A percentile compares a stretch with the other conserved stretches of the same genome.
Conservation (phyloP, 768 basidiomycete genomes). For the Hortiboletus campestris region DNA sequence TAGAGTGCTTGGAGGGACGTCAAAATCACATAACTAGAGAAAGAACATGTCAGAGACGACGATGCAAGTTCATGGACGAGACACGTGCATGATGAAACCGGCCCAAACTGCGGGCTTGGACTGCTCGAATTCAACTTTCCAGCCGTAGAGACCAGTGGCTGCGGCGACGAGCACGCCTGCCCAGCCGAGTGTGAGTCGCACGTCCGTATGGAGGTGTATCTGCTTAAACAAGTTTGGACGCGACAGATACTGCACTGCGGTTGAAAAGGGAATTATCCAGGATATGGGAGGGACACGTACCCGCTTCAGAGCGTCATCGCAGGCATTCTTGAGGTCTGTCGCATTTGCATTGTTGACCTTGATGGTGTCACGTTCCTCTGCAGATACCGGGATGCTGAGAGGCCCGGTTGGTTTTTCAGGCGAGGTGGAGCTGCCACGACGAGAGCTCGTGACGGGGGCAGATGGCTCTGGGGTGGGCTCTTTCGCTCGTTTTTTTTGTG, state of each 20-base stretch:
- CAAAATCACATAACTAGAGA: constrained; percentile 68
- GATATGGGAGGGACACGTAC: constrained; percentile 42
- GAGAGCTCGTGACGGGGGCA: constrained; percentile 14
- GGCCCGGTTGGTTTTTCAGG: constrained; percentile 50
- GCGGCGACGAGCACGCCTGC: constrained; percentile 77
- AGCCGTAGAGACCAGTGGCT: constrained; percentile 82
- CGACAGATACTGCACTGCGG: constrained; percentile 65
- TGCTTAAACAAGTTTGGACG: constrained; percentile 82
- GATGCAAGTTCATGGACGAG: constrained; percentile 5
- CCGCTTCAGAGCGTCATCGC: constrained; percentile 88
- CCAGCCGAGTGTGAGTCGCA: constrained; percentile 87
- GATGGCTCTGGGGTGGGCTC: constrained; percentile 12
- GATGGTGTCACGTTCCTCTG: constrained; percentile 50
- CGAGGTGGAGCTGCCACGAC: constrained; percentile 28
- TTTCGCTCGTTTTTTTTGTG: constrained; percentile 17
- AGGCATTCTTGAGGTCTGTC: constrained; percentile 65
- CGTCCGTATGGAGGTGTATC: constrained; percentile 84
- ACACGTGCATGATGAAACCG: constrained; percentile 73
- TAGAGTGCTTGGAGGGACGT: constrained; percentile 75
- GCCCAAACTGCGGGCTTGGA: constrained; percentile 78
- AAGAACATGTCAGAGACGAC: constrained; percentile 2
- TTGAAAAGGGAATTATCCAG: background rate
- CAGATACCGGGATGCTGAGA: constrained; percentile 44
- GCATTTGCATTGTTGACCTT: constrained; percentile 60
- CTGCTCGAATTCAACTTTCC: constrained; percentile 84